Evolutionary conservation across 495 filamentous ascomycete species (phyloP).

Genomic region (Aspergillus panamensis): DNA sequence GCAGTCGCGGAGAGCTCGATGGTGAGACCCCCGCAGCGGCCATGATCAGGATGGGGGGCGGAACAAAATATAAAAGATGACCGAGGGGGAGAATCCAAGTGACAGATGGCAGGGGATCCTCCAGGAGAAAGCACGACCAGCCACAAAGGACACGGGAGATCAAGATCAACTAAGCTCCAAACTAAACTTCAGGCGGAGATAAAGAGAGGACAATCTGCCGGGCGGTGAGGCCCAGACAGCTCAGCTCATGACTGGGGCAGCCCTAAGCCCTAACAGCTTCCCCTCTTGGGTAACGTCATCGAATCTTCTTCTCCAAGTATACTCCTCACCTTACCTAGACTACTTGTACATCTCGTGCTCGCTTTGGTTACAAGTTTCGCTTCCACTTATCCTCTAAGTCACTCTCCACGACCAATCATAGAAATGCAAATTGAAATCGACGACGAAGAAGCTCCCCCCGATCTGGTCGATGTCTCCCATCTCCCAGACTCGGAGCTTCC

Average conservation of each 20-base stretch:
- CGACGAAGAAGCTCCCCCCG: constrained; percentile 70
- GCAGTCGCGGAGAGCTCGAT: constrained; percentile 79
- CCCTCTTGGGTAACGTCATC: constrained; percentile 38
- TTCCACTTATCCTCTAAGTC: not conserved
- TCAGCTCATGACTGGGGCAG: constrained; percentile 28
- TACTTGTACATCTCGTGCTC: not conserved
- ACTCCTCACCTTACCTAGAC: constrained; percentile 1
- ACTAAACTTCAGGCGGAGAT: constrained; percentile 22
- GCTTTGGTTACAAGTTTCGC: too few relatives aligned
- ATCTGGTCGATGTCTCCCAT: constrained; percentile 58
- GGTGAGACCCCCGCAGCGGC: constrained; percentile 58
- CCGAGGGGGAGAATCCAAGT: constrained; percentile 26
- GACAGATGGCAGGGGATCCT: constrained; percentile 9
- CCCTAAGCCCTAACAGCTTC: constrained; percentile 43
- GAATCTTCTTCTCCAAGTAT: constrained; percentile 10
- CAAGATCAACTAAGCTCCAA: constrained; percentile 12
- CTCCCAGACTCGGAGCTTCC: constrained; percentile 29
- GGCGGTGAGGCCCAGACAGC: constrained; percentile 9
- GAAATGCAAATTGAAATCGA: constrained; percentile 45
- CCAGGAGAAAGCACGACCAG: not conserved
- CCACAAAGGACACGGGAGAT: not conserved
- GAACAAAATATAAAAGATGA: constrained; percentile 7
- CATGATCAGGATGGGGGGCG: constrained; percentile 32
- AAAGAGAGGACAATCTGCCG: constrained; percentile 19
- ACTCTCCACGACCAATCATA: not conserved